Percentiles rank a stretch among this genome's conserved stretches.
These are phyloP conservation scores for Fusarium algeriense DNA, from an alignment of 2,329 filamentous ascomycete genomes.

Conservation along the genomic window DNA sequence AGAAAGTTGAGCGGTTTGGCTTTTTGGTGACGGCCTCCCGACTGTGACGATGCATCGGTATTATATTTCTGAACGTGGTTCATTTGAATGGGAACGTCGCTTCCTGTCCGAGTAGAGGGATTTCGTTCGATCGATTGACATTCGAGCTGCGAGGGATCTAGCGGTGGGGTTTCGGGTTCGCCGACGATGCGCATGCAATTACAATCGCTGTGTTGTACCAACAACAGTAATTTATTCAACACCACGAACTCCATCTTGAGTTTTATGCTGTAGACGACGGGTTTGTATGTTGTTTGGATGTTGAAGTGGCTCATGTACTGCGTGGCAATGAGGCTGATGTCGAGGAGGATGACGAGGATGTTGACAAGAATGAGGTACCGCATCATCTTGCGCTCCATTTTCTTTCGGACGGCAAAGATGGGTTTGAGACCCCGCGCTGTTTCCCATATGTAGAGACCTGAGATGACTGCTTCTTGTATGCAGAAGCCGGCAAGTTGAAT, in stretches of 20 bases:
- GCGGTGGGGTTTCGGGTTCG: slow-evolving; percentile 5
- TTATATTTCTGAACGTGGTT: neutral
- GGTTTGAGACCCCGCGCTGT: slow-evolving; percentile 30
- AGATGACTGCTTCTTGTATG: slow-evolving; percentile 36
- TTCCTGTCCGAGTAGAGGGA: slow-evolving; percentile 9
- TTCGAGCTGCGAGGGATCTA: neutral
- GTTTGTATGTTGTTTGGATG: slow-evolving; percentile 40
- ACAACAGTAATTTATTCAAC: slow-evolving; percentile 30
- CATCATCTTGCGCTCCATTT: slow-evolving; percentile 31
- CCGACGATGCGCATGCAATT: slow-evolving; percentile 34
- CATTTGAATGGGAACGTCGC: slow-evolving; percentile 16
- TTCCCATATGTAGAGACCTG: slow-evolving; percentile 37
- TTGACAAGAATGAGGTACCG: slow-evolving; percentile 35
- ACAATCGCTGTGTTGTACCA: slow-evolving; percentile 32
- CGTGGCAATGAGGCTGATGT: slow-evolving; percentile 27
- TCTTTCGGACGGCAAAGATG: slow-evolving; percentile 29
- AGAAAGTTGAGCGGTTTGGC: slow-evolving; percentile 16
- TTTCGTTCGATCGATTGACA: slow-evolving; percentile 8
- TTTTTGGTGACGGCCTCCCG: neutral
- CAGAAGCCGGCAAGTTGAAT: slow-evolving; percentile 36
- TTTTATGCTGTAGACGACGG: slow-evolving; percentile 40
- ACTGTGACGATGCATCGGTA: neutral
- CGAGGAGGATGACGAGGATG: slow-evolving; percentile 37
- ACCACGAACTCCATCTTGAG: slow-evolving; percentile 41
- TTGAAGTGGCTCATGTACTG: slow-evolving; percentile 39